Base-by-base conservation (phyloP, 345 rosid genomes). In the Populus simonii region DNA sequence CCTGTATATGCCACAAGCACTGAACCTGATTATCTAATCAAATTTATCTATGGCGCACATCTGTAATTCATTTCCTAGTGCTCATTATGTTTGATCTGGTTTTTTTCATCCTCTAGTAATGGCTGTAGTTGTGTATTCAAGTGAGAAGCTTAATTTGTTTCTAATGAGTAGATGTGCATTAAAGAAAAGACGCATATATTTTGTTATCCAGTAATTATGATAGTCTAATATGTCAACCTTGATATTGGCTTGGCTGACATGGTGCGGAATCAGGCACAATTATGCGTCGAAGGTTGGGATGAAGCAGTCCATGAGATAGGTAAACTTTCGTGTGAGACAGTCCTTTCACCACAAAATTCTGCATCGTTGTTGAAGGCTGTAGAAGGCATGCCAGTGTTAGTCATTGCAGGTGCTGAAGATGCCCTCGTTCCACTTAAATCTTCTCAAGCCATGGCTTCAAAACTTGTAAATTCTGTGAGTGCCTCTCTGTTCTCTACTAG, bases 231-330 rank as follows among this genome's bases (percentile, higher is more conserved):
- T 51, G n/a, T 27, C 29, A 51, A 59, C 61, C 12, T 20, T 53
- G 63, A 65, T 35, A 16, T 57, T 74, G 39, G 25, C 11, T 43
- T 72, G 72, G n/a, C 22, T 71, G 36, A 27, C 8, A 9, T 20
- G 2, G 15, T 66, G 8, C 62, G 66, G 59, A 80, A 77, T 73
- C 83, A 94, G 97, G 94, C 92, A 8, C 99, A 98, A 3, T 84
- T 95, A 45, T 89, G 89, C 63, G 87, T 90, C 20, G 96, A 92
- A 86, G 97, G 99, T 76, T 95, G 99, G 99, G 98, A 95, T 69
- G 97, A 95, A 85, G 98, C 98, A 57, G 91, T 95, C 70, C 96
- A 92, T 69, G 99, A 95, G 87, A 89, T 95, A 43, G 93, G 99
- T 47, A 89, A 89, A 87, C 87, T 93, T 79, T 95, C 99, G 22